phyloP scores from a whole-genome alignment of 73 alveolate species.

The Paramecium pentaurelia region DNA sequence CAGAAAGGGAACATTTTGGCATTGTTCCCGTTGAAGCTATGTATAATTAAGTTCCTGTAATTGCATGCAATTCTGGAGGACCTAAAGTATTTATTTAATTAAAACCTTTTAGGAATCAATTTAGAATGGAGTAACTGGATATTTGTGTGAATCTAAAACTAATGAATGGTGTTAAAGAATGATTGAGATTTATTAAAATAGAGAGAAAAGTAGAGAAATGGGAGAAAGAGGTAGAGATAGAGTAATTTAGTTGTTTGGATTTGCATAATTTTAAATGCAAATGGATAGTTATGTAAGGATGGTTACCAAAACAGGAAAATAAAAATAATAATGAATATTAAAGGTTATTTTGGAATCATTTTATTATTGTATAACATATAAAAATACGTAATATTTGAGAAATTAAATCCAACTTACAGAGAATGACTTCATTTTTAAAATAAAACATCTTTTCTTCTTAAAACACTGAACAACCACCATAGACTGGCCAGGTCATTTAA shows the following conservation, averaged over 20 bases:
- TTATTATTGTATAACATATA: background rate
- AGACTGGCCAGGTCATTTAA: background rate
- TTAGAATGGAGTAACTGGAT: conserved; percentile 90
- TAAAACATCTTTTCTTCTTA: conserved; percentile 6
- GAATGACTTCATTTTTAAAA: conserved; percentile 7
- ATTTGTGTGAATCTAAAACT: conserved; percentile 67
- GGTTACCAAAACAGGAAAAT: background rate
- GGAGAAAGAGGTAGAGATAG: conserved; percentile 57
- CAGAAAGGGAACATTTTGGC: conserved; percentile 99
- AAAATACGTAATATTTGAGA: background rate
- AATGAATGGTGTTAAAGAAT: conserved; percentile 59
- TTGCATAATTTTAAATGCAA: conserved; percentile 17
- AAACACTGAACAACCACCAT: background rate
- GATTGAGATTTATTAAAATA: conserved; percentile 33
- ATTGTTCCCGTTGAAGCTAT: conserved; percentile 99
- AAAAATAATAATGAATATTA: background rate
- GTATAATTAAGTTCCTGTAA: conserved; percentile 91
- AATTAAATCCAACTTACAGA: background rate
- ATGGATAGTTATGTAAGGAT: background rate
- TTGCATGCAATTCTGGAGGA: conserved; percentile 98
- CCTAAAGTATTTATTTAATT: conserved; percentile 63
- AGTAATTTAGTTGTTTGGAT: conserved; percentile 51
- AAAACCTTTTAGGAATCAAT: conserved; percentile 74
- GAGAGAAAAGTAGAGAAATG: background rate
- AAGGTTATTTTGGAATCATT: background rate